Conservation (phyloP, 192 early-diverging fungal genomes). For the Coemansia pectinata region DNA sequence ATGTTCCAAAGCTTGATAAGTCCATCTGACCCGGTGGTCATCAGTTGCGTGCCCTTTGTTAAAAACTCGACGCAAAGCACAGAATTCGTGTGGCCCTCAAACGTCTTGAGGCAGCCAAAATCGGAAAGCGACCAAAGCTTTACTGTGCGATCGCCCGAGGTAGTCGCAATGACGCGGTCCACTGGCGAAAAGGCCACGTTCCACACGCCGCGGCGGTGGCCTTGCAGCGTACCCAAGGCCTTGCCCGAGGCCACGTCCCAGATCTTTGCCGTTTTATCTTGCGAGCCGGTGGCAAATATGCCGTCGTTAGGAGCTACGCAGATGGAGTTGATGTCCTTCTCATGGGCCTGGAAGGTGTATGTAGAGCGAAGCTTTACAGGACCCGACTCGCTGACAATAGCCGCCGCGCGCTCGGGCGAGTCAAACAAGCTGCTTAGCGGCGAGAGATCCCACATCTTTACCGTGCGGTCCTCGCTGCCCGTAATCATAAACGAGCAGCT, state of each 20-base stretch:
- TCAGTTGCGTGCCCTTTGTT: constrained; percentile 83
- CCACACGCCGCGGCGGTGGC: constrained; percentile 97
- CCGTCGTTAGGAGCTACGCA: constrained; percentile 88
- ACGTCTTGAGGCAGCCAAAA: constrained; percentile 86
- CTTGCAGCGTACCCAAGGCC: constrained; percentile 77
- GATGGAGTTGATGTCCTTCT: constrained; percentile 95
- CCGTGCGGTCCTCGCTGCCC: constrained; percentile 91
- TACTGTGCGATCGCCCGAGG: constrained; percentile 91
- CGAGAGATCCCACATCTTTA: constrained; percentile 89
- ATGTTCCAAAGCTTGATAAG: constrained; percentile 97
- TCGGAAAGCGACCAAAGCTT: constrained; percentile 94
- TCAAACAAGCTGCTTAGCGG: constrained; percentile 43
- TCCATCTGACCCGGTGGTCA: constrained; percentile 88
- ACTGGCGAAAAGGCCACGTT: constrained; percentile 90
- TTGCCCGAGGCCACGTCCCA: constrained; percentile 85
- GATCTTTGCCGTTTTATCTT: constrained; percentile 93
- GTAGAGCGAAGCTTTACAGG: constrained; percentile 54
- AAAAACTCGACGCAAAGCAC: constrained; percentile 86
- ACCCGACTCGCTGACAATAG: constrained; percentile 9
- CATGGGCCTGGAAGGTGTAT: constrained; percentile 94
- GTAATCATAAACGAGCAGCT: constrained; percentile 70
- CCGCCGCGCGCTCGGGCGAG: constrained; percentile 12
- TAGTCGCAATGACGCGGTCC: constrained; percentile 90
- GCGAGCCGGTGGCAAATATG: constrained; percentile 89
- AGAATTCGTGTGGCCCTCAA: constrained; percentile 98